Conservation (phyloP, 2,329 filamentous ascomycete species). For the Colletotrichum spinosum region DNA sequence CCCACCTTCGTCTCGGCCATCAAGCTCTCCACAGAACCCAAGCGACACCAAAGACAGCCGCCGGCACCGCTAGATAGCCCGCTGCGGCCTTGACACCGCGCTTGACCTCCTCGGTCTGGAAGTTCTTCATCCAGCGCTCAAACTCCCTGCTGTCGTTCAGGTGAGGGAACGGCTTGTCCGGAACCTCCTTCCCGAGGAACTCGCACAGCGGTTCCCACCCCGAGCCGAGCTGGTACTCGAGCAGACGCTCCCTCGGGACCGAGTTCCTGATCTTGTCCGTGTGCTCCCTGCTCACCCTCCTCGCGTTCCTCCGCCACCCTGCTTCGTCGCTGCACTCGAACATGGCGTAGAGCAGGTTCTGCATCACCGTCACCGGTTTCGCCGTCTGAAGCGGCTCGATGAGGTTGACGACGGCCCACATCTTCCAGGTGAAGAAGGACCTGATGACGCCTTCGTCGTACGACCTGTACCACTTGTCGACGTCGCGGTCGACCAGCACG, state of each 20-base stretch:
- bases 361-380: not conserved
- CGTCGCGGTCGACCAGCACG: conserved; percentile 48
- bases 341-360: not conserved
- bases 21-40: not conserved
- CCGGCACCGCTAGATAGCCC: not conserved
- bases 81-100: not conserved
- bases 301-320: not conserved
- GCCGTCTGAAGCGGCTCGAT: not conserved
- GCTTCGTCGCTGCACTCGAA: not conserved
- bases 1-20: too few species aligned
- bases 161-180: conserved; percentile 47
- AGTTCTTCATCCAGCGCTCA: not conserved
- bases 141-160: conserved; percentile 41
- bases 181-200: conserved; percentile 50
- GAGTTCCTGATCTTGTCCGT: conserved; percentile 10
- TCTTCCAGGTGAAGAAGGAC: conserved; percentile 1
- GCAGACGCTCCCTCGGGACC: conserved; percentile 34
- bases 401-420: conserved; percentile 6
- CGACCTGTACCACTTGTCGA: conserved; percentile 43
- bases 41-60: not conserved
- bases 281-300: conserved; percentile 7
- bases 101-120: not conserved
- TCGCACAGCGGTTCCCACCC: conserved; percentile 51
- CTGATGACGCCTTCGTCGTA: conserved; percentile 6
- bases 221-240: conserved; percentile 51